These are phyloP conservation scores for Nitzschia sp. DNA, from an alignment of 108 stramenopile species.

Conservation along the genomic window DNA sequence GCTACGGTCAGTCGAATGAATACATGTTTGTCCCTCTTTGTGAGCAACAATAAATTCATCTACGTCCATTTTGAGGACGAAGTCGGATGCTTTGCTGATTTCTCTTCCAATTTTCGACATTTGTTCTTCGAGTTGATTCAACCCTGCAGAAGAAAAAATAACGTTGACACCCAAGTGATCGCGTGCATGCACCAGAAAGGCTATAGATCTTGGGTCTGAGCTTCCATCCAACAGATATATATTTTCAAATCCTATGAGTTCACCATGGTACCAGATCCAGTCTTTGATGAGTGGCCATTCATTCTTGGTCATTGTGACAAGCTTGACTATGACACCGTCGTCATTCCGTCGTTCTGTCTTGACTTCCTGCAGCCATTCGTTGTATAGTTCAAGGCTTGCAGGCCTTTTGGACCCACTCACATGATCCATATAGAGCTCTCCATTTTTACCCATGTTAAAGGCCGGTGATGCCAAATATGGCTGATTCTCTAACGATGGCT, in stretches of 20 bases:
- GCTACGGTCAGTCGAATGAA: no score
- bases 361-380: neutral
- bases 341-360: neutral
- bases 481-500: neutral
- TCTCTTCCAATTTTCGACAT: neutral
- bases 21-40: neutral
- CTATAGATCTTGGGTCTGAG: neutral
- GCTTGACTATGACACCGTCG: conserved; percentile 1
- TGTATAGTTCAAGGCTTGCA: neutral
- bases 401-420: neutral
- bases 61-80: conserved; percentile 19
- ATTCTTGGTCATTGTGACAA: conserved; percentile 22
- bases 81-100: conserved; percentile 9
- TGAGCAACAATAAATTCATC: conserved; percentile 19
- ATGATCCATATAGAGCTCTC: neutral
- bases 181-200: conserved; percentile 3
- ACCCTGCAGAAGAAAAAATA: conserved; percentile 5
- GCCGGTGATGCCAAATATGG: neutral
- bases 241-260: conserved; percentile 19
- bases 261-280: conserved; percentile 19
- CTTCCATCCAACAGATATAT: conserved; percentile 23
- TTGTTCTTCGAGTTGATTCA: conserved; percentile 1
- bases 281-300: conserved; percentile 23
- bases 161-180: conserved; percentile 15
- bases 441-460: neutral